Base-by-base conservation (phyloP, 1,284 basidiomycete species). In the Apiotrichum gamsii region DNA sequence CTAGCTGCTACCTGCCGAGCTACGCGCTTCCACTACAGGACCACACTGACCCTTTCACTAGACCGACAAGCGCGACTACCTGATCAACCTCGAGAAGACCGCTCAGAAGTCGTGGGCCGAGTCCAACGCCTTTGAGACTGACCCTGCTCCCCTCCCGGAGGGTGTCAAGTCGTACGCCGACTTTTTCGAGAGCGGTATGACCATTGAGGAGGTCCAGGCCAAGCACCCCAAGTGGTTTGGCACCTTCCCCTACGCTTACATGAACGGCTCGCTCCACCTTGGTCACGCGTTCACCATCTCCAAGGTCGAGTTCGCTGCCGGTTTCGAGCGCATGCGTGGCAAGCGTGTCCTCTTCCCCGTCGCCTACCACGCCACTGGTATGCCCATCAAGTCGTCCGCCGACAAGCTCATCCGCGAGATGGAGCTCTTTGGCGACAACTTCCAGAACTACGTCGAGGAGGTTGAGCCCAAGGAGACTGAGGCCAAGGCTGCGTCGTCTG, bases 401-500 rank as follows among this genome's bases (percentile, higher is more conserved):
- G 95, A 99, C 79, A 99, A 97, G 74, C 85, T 99, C 51, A 85
- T 95, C 51, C 85, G 94, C 39, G 95, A 99, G 74, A 93, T 97
- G 72, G 90, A 95, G 67, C 75, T 96, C 70, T 99, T 98, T 61
- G 95, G 95, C 15, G 76, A 81, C 40, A 82, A 97, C 69, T 95
- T 99, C 58, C 83, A 88, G 51, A 77, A 80, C 18, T 94, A 78
- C 39, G 57, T 53, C 4, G 56, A 44, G 15, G 52, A 56, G 21
- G 46, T 47, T 16, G 49, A 47, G 35, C 42, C 63, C 59, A 40
- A 66, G 65, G 38, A 64, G 49, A 61, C 62, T 3, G 52, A 51
- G 4, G 49, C 62, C 35, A 63, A 64, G 36, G 64, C 66, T 29
- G 61, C 66, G 40, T 64, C 60, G 39, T 57, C 61, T 8, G 52